phyloP scores from a whole-genome alignment of 768 basidiomycete genomes.

The Pleurotus salmoneostramineus region DNA sequence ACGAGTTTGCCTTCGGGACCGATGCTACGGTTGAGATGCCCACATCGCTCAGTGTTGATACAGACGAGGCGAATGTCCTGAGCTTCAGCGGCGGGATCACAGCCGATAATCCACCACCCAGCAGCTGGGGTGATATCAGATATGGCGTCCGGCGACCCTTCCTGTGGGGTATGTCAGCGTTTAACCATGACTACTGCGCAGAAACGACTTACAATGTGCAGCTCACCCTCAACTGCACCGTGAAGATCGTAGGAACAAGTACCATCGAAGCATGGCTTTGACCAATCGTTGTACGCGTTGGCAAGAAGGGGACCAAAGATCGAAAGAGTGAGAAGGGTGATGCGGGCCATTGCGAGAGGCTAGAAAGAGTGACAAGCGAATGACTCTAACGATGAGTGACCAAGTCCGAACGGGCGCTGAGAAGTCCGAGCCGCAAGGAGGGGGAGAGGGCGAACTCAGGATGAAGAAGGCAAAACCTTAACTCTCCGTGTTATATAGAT shows the following conservation, averaged over 20 bases:
- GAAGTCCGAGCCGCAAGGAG: too few relatives aligned
- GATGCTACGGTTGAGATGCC: slow-evolving; percentile 31
- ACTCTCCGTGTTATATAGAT: too few relatives aligned
- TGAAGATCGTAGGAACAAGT: slow-evolving; percentile 3
- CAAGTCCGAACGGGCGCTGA: neutral
- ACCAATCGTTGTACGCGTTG: slow-evolving; percentile 2
- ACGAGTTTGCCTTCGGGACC: slow-evolving; percentile 47
- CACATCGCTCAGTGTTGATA: slow-evolving; percentile 20
- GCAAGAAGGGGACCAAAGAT: neutral
- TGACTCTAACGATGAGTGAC: too few relatives aligned
- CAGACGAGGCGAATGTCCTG: slow-evolving; percentile 4
- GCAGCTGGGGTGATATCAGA: slow-evolving; percentile 5
- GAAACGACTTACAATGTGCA: neutral
- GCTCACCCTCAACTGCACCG: neutral
- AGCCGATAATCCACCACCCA: slow-evolving; percentile 7
- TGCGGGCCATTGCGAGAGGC: neutral
- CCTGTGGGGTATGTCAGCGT: neutral
- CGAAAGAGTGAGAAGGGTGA: neutral
- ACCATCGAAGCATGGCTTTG: slow-evolving; percentile 2
- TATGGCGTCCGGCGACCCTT: slow-evolving; percentile 2
- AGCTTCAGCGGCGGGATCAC: slow-evolving; percentile 2
- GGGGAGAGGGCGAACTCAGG: too few relatives aligned
- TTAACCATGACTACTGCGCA: neutral
- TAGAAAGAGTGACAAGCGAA: too few relatives aligned
- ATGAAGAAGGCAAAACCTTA: too few relatives aligned